Percentiles rank a stretch among this genome's conserved stretches.
Evolutionary conservation across 2,329 filamentous ascomycete species (phyloP).

Genomic region (Penicillium thymicola): DNA sequence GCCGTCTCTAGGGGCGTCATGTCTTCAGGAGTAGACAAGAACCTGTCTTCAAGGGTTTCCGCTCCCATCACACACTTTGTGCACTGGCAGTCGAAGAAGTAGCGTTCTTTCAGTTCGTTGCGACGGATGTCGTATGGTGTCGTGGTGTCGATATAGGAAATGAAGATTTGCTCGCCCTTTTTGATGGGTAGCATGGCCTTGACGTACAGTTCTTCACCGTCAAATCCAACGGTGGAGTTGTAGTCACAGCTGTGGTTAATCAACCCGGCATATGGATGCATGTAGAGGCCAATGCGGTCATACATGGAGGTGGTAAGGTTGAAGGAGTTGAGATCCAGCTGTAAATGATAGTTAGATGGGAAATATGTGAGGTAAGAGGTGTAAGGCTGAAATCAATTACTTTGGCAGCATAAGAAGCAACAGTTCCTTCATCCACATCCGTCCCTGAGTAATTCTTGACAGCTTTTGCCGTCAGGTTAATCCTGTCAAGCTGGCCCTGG

Average conservation of each 20-base stretch:
- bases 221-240: constrained; percentile 58
- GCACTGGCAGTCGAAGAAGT: constrained; percentile 60
- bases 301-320: constrained; percentile 55
- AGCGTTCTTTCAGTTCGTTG: constrained; percentile 51
- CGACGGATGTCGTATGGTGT: constrained; percentile 51
- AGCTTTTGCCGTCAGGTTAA: constrained; percentile 53
- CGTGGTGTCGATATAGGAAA: constrained; percentile 60
- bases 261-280: constrained; percentile 54
- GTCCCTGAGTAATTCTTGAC: constrained; percentile 52
- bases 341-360: not conserved
- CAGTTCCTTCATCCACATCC: constrained; percentile 42
- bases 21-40: constrained; percentile 12
- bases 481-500: constrained; percentile 46
- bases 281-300: constrained; percentile 57
- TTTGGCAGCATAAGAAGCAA: constrained; percentile 46
- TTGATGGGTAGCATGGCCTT: constrained; percentile 53
- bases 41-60: constrained; percentile 19
- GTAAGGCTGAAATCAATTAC: constrained; percentile 26
- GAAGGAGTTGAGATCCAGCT: constrained; percentile 58
- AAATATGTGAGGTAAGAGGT: not conserved
- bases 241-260: constrained; percentile 63
- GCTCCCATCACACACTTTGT: constrained; percentile 44
- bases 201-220: constrained; percentile 50
- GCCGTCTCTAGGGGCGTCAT: constrained; percentile 15
- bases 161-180: constrained; percentile 56